phyloP scores from a whole-genome alignment of 2,329 filamentous ascomycete species.

The Colletotrichum spinosum region DNA sequence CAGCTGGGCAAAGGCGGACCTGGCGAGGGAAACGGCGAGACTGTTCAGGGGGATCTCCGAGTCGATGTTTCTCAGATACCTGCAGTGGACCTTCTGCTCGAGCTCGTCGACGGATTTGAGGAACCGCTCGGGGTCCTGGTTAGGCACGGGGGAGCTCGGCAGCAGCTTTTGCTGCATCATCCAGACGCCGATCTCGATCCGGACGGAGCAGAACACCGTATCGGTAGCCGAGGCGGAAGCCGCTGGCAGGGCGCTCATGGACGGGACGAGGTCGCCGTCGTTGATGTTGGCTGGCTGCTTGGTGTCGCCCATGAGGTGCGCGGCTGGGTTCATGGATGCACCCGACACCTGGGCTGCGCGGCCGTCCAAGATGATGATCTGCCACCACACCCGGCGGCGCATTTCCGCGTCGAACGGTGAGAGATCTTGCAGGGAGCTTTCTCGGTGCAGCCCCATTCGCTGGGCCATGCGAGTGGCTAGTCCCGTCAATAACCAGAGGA shows the following conservation, averaged over 20 bases:
- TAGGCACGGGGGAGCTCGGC: too few species aligned
- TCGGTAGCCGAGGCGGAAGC: conserved; percentile 40
- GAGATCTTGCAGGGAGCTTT: conserved; percentile 66
- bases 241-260: conserved; percentile 49
- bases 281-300: conserved; percentile 67
- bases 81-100: not conserved
- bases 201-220: conserved; percentile 28
- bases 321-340: conserved; percentile 60
- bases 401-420: conserved; percentile 74
- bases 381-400: conserved; percentile 74
- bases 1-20: conserved; percentile 16
- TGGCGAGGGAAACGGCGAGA: conserved; percentile 1
- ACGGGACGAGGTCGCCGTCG: conserved; percentile 67
- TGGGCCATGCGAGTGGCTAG: conserved; percentile 72
- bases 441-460: conserved; percentile 74
- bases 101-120: conserved; percentile 14
- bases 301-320: conserved; percentile 49
- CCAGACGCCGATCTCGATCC: conserved; percentile 25
- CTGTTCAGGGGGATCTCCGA: conserved; percentile 5
- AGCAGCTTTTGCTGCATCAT: conserved; percentile 23
- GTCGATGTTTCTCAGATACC: not conserved
- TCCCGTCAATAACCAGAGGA: conserved; percentile 71
- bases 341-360: conserved; percentile 55
- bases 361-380: conserved; percentile 68
- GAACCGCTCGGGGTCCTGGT: not conserved